Percentiles rank a stretch among this genome's conserved stretches.
phyloP scores from a whole-genome alignment of 495 filamentous ascomycete species.

The Stereocaulon alpinum region DNA sequence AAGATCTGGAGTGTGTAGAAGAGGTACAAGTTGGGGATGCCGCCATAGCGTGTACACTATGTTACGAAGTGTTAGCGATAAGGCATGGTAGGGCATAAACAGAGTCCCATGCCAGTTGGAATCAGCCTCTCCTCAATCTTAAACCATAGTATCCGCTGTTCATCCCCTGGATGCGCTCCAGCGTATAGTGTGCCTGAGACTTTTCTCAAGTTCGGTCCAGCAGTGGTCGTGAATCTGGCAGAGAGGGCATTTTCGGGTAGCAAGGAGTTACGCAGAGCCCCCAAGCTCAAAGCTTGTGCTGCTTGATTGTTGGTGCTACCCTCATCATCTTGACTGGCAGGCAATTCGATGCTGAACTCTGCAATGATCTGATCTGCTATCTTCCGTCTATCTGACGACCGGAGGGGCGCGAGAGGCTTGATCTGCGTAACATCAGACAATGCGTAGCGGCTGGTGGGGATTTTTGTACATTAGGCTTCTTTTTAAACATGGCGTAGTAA shows the following conservation, averaged over 20 bases:
- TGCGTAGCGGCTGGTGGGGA: conserved; percentile 20
- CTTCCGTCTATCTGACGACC: conserved; percentile 61
- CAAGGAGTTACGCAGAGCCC: conserved; percentile 48
- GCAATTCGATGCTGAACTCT: conserved; percentile 45
- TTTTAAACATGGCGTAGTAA: conserved; percentile 55
- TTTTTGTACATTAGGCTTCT: conserved; percentile 56
- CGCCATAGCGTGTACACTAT: conserved; percentile 35
- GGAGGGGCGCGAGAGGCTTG: conserved; percentile 57
- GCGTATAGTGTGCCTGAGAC: conserved; percentile 58
- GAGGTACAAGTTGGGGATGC: conserved; percentile 47
- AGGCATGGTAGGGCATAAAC: background rate
- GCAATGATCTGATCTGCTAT: conserved; percentile 61
- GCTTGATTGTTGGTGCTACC: conserved; percentile 31
- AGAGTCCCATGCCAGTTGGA: conserved; percentile 35
- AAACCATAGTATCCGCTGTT: conserved; percentile 60
- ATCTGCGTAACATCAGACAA: conserved; percentile 36
- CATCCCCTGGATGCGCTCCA: conserved; percentile 44
- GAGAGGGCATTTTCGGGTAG: conserved; percentile 55
- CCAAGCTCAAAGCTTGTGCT: conserved; percentile 34
- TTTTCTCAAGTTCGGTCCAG: conserved; percentile 52
- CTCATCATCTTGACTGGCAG: conserved; percentile 25
- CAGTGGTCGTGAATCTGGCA: conserved; percentile 60
- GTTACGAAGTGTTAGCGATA: background rate
- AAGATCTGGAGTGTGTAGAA: conserved; percentile 52
- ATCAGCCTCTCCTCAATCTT: conserved; percentile 56